phyloP scores from a whole-genome alignment of 169 alveolate species.

The Cryptosporidium sp. region DNA sequence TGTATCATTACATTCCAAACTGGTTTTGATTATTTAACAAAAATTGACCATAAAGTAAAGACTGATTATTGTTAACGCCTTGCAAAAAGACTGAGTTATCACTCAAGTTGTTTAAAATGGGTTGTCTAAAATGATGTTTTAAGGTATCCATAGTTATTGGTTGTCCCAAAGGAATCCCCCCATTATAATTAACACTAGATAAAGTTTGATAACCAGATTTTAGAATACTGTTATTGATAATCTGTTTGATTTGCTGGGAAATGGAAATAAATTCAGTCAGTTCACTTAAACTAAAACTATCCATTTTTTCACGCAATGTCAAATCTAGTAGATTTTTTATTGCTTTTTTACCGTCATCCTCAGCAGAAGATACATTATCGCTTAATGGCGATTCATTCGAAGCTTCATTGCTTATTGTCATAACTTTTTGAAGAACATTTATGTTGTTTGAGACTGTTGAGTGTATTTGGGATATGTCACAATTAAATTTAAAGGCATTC shows the following conservation, averaged over 20 bases:
- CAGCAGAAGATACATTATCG: background rate
- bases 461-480: background rate
- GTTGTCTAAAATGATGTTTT: background rate
- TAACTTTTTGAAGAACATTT: slow-evolving; percentile 1
- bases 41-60: background rate
- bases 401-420: slow-evolving; percentile 18
- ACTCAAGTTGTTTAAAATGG: background rate
- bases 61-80: background rate
- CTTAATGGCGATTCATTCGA: background rate
- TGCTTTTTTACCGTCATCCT: background rate
- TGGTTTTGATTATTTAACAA: background rate
- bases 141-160: background rate
- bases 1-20: background rate
- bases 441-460: background rate
- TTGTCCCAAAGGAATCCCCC: background rate
- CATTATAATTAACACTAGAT: background rate
- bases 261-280: slow-evolving; percentile 15
- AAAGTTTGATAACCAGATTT: background rate
- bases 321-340: slow-evolving; percentile 1
- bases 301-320: slow-evolving; percentile 20
- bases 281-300: slow-evolving; percentile 7
- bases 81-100: background rate
- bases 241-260: slow-evolving; percentile 21
- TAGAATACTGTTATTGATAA: background rate
- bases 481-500: background rate